Percentiles rank a stretch among this genome's conserved stretches.
Conservation (phyloP, 148 eudicot genomes). For the Cornus controversa region DNA sequence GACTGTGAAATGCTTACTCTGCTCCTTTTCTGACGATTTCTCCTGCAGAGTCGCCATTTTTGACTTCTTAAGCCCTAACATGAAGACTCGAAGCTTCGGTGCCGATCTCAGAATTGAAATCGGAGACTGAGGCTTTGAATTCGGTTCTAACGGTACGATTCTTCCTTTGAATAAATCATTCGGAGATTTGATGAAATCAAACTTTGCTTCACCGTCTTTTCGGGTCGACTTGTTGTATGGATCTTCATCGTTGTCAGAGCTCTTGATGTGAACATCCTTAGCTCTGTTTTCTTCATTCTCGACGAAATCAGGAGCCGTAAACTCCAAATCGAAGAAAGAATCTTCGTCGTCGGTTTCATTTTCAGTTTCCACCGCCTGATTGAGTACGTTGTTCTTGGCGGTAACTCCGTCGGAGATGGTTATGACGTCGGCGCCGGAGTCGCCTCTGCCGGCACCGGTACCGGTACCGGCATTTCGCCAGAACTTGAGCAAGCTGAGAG, state of each 20-base stretch:
- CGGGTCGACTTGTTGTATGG: not conserved
- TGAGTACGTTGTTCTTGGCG: not conserved
- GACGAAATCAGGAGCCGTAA: conserved; percentile 35
- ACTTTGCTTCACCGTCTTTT: not conserved
- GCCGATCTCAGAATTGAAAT: conserved; percentile 27
- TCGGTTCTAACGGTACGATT: not conserved
- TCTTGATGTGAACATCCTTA: not conserved
- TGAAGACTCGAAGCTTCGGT: conserved; percentile 29
- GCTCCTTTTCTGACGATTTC: not conserved
- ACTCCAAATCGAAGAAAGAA: conserved; percentile 70
- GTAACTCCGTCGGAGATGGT: conserved; percentile 13
- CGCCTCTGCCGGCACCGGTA: not conserved
- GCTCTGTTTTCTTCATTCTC: not conserved
- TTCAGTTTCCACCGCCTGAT: too few relatives aligned
- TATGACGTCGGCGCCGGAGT: not conserved
- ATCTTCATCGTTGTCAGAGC: not conserved
- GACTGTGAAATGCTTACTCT: conserved; percentile 24
- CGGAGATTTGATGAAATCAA: not conserved
- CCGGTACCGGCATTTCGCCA: conserved; percentile 42
- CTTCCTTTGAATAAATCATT: conserved; percentile 6
- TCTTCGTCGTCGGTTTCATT: conserved; percentile 32
- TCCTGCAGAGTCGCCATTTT: conserved; percentile 14
- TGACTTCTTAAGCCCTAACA: conserved; percentile 30
- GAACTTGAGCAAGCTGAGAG: conserved; percentile 52
- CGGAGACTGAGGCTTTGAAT: conserved; percentile 39